These are phyloP conservation scores for Inonotus hispidus DNA, from an alignment of 1,284 basidiomycete genomes.

Conservation along the genomic window DNA sequence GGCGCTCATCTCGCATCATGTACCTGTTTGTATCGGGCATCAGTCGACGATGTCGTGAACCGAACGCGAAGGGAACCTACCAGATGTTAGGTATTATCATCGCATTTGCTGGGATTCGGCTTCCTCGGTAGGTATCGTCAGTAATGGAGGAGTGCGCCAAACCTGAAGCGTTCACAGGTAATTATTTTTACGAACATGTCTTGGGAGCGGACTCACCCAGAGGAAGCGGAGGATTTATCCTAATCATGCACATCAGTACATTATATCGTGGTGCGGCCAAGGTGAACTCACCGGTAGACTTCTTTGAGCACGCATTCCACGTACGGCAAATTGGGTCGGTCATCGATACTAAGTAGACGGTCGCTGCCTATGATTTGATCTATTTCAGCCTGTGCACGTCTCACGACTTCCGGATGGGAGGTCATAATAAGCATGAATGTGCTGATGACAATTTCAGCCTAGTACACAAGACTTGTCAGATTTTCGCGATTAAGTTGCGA, in stretches of 20 bases:
- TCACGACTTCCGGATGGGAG: slow-evolving; percentile 23
- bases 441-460: slow-evolving; percentile 18
- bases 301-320: slow-evolving; percentile 29
- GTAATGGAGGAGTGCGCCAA: slow-evolving; percentile 6
- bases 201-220: background rate
- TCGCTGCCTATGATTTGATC: slow-evolving; percentile 25
- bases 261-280: background rate
- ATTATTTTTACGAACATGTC: background rate
- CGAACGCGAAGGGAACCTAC: background rate
- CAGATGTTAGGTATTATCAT: slow-evolving; percentile 16
- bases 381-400: slow-evolving; percentile 25
- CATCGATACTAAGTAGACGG: slow-evolving; percentile 26
- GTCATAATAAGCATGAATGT: slow-evolving; percentile 29
- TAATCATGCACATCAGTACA: background rate
- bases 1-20: slow-evolving; percentile 21
- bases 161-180: background rate
- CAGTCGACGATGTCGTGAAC: background rate
- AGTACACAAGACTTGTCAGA: background rate
- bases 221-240: slow-evolving; percentile 14
- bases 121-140: slow-evolving; percentile 11
- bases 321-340: slow-evolving; percentile 25
- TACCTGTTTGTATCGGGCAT: slow-evolving; percentile 15
- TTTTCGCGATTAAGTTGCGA: background rate
- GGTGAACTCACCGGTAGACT: slow-evolving; percentile 21
- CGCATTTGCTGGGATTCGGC: slow-evolving; percentile 4